Conservation (phyloP, 805 yeast species). For the Scheffersomyces amazonensis region DNA sequence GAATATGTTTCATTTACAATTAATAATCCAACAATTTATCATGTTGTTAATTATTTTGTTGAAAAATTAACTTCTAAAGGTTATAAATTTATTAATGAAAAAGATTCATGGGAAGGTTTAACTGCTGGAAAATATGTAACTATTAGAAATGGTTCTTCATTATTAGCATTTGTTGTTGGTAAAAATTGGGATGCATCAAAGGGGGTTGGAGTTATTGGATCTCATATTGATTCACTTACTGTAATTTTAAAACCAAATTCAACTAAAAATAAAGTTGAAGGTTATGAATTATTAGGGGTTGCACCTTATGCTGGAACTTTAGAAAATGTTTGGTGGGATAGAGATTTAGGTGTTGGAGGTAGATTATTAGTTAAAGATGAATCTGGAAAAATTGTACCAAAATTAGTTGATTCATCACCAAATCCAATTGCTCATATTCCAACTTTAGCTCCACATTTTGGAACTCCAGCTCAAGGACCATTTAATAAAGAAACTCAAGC, state of each 20-base stretch:
- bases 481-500: conserved; percentile 75
- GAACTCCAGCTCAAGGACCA: conserved; percentile 63
- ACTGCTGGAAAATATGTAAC: conserved; percentile 63
- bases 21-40: conserved; percentile 71
- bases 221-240: conserved; percentile 75
- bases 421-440: conserved; percentile 79
- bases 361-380: conserved; percentile 52
- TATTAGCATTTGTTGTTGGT: conserved; percentile 73
- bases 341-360: conserved; percentile 86
- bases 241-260: conserved; percentile 72
- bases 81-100: conserved; percentile 64
- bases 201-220: conserved; percentile 69
- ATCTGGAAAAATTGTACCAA: conserved; percentile 33
- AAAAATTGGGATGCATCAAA: conserved; percentile 58
- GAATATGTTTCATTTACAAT: conserved; percentile 70
- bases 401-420: conserved; percentile 57
- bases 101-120: conserved; percentile 46
- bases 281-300: conserved; percentile 75
- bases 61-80: conserved; percentile 54
- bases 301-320: conserved; percentile 82
- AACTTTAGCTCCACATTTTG: conserved; percentile 85
- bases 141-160: conserved; percentile 62
- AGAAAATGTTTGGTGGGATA: conserved; percentile 69
- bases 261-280: conserved; percentile 58
- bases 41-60: conserved; percentile 57